A percentile compares a stretch with the other conserved stretches of the same genome.
Conservation (phyloP, 2,329 filamentous ascomycete genomes). For the Iodosphaeria phyllophila region DNA sequence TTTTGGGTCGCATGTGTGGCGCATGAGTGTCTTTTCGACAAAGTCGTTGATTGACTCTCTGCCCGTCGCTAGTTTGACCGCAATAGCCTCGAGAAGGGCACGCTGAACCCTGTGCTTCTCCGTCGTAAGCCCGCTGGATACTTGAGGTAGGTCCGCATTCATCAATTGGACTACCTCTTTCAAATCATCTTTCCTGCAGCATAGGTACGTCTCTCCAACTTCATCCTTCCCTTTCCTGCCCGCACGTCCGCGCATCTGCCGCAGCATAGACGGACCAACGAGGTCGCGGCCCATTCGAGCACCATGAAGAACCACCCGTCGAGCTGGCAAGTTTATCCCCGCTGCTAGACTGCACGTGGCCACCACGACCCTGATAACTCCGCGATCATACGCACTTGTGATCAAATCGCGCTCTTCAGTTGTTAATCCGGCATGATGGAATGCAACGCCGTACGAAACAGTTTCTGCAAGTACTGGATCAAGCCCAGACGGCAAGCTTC, state of each 20-base stretch:
- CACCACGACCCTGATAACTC: conserved; percentile 49
- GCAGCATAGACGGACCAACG: conserved; percentile 60
- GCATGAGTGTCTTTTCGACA: conserved; percentile 47
- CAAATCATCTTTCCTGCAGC: conserved; percentile 49
- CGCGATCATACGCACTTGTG: conserved; percentile 50
- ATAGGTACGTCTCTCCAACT: conserved; percentile 59
- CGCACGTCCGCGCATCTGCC: conserved; percentile 64
- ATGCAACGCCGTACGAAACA: conserved; percentile 48
- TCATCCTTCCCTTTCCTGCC: conserved; percentile 66
- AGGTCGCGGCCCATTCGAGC: conserved; percentile 60
- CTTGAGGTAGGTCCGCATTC: conserved; percentile 50
- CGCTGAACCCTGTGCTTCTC: conserved; percentile 51
- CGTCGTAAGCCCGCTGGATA: conserved; percentile 48
- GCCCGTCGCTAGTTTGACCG: conserved; percentile 47
- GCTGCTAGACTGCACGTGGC: conserved; percentile 68
- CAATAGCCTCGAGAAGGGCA: conserved; percentile 52
- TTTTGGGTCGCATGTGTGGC: conserved; percentile 30
- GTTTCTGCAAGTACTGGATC: conserved; percentile 48
- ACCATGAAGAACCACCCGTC: conserved; percentile 57
- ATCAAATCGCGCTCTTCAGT: conserved; percentile 58
- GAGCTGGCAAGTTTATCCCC: conserved; percentile 56
- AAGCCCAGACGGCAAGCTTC: conserved; percentile 44
- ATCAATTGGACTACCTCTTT: conserved; percentile 52
- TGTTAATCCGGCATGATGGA: conserved; percentile 59
- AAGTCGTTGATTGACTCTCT: conserved; percentile 48